Evolutionary conservation across 2,329 filamentous ascomycete genomes (phyloP), one percentile per base, ranked within the genome.

Genomic region (Tolypocladium paradoxum): DNA sequence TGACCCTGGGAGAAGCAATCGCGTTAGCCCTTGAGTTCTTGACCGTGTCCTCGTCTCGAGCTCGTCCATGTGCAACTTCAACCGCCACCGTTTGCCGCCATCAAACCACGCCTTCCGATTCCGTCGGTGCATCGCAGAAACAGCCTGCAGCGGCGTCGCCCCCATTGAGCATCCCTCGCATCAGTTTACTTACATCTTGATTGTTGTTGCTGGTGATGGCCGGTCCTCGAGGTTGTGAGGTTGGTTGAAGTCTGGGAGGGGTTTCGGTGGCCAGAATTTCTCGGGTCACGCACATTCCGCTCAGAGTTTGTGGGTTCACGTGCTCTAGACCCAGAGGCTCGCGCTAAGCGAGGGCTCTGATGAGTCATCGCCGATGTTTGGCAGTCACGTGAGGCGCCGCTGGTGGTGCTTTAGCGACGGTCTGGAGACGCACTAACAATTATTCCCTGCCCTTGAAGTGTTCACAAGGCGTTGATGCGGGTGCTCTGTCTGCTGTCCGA

Each of bases 1-100:
- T 97, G 88, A 96, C 91, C 93, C 93, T 99, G 75, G 50, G 52
- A 58, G 60, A 54, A 61, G 57, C 58, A 56, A 57, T 43, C 49
- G 54, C 54, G 56, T 69, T 65, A 67, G 68, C 67, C 57, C 48
- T 36, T 20, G 29, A 40, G 18, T 48, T 35, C 46, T 47, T 46
- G 31, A 34, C 12, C 33, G 22, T 34, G 3, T 20, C 11, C 11
- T 49, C 31, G 22, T 36, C 22, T 11, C 47, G 34, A 27, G 31
- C 47, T 18, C 22, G 16, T 27, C 47, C 4, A 35, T 24, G 31
- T 24, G 34, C 29, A 36, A 20, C 33, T 35, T 18, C 33, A 29
- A 37, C 35, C 22, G 22, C 48, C 48, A 6, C 48, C 48, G 22
- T n/a, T 37, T 29, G 31, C 34, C 35, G 16, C 24, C 48, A 49